Evolutionary conservation across 768 basidiomycete genomes (phyloP).

Genomic region (Stropharia rugosoannulata): DNA sequence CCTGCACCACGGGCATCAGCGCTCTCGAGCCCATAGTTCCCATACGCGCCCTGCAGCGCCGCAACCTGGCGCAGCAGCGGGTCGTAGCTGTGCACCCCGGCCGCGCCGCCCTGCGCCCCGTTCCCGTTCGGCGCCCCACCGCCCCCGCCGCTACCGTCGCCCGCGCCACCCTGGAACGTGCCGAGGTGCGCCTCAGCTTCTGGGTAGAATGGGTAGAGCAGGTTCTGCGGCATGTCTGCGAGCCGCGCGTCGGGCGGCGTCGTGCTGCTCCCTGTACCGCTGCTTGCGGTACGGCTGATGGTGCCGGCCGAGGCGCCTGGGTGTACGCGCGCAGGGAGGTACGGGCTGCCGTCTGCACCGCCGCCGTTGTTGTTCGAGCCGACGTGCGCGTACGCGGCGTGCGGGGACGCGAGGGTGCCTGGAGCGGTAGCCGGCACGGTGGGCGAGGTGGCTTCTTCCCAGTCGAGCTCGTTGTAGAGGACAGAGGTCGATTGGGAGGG

Average conservation of each 20-base stretch:
- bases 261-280: slow-evolving; percentile 33
- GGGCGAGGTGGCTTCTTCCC: slow-evolving; percentile 49
- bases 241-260: slow-evolving; percentile 46
- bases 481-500: slow-evolving; percentile 38
- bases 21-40: slow-evolving; percentile 70
- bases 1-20: slow-evolving; percentile 21
- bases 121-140: slow-evolving; percentile 4
- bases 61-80: slow-evolving; percentile 60
- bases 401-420: slow-evolving; percentile 35
- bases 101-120: background rate
- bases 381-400: slow-evolving; percentile 25
- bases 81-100: slow-evolving; percentile 38
- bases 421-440: slow-evolving; percentile 41
- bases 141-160: background rate
- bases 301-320: slow-evolving; percentile 8
- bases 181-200: slow-evolving; percentile 35
- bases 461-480: slow-evolving; percentile 51
- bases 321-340: slow-evolving; percentile 30
- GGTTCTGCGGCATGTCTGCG: slow-evolving; percentile 62
- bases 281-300: slow-evolving; percentile 24
- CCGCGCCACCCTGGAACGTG: slow-evolving; percentile 4
- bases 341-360: slow-evolving; percentile 25
- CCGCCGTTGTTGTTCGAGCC: slow-evolving; percentile 8
- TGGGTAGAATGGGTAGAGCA: slow-evolving; percentile 82
- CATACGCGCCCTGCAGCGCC: slow-evolving; percentile 52